These are phyloP conservation scores for Rhodotorula taiwanensis DNA, from an alignment of 768 basidiomycete genomes.

Conservation along the genomic window DNA sequence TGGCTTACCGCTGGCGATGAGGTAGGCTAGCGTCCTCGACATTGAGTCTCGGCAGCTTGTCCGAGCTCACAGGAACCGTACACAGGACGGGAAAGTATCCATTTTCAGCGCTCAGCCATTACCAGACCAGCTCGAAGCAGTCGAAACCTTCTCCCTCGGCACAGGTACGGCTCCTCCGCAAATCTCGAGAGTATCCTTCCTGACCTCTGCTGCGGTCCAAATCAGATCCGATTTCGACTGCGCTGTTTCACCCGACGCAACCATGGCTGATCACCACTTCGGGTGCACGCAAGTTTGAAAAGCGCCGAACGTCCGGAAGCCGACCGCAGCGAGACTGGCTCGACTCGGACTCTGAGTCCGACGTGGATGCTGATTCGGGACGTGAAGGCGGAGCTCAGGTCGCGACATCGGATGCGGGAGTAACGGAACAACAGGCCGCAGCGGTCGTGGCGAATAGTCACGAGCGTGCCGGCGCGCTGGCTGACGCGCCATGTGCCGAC, in stretches of 20 bases:
- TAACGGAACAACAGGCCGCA: too few relatives aligned
- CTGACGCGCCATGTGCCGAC: too few relatives aligned
- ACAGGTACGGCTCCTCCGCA: neutral
- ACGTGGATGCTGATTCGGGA: too few relatives aligned
- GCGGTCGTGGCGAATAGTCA: too few relatives aligned
- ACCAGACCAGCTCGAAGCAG: slow-evolving; percentile 5
- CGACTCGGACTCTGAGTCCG: too few relatives aligned
- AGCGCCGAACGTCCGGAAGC: neutral
- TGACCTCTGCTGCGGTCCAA: neutral
- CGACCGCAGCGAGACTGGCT: too few relatives aligned
- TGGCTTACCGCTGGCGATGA: slow-evolving; percentile 31
- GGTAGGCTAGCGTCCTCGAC: neutral
- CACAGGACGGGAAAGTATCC: too few relatives aligned
- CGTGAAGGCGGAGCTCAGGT: too few relatives aligned
- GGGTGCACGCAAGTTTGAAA: slow-evolving; percentile 4
- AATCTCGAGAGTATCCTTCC: neutral
- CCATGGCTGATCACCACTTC: slow-evolving; percentile 3
- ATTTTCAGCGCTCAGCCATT: slow-evolving; percentile 1
- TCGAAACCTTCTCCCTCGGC: neutral
- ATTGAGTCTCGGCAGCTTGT: too few relatives aligned
- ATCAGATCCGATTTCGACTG: slow-evolving; percentile 5
- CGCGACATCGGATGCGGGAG: too few relatives aligned
- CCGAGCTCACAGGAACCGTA: too few relatives aligned
- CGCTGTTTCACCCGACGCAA: slow-evolving; percentile 11
- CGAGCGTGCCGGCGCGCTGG: too few relatives aligned